Conservation (phyloP, 2,329 filamentous ascomycete genomes). For the Botryotinia narcissicola region DNA sequence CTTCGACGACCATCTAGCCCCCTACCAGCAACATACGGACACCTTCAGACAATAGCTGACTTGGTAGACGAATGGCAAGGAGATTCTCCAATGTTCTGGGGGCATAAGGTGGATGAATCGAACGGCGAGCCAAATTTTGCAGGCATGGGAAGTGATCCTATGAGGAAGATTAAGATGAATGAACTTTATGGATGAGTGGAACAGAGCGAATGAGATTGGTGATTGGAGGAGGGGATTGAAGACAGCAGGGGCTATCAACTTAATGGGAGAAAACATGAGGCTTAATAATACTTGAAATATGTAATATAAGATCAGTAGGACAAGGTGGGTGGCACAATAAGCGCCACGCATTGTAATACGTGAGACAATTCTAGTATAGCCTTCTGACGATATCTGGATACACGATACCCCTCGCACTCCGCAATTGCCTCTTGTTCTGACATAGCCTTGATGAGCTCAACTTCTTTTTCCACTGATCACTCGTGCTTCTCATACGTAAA, state of each 20-base stretch:
- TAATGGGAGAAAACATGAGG: too few species aligned
- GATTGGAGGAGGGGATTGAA: too few species aligned
- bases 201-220: background rate
- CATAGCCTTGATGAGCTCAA: background rate
- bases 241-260: too few species aligned
- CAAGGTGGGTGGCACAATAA: background rate
- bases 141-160: background rate
- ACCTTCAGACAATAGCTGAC: background rate
- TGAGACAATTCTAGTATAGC: background rate
- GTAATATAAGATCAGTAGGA: background rate
- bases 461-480: background rate
- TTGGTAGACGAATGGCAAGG: background rate
- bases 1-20: background rate
- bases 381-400: background rate
- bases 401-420: background rate
- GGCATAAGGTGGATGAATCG: background rate
- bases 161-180: background rate
- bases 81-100: background rate
- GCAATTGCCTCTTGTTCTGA: background rate
- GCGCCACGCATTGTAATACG: background rate
- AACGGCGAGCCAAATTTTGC: background rate
- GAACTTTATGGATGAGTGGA: too few species aligned
- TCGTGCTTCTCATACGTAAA: background rate
- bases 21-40: background rate
- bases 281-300: too few species aligned